These are phyloP conservation scores for Rhodotorula sp. DNA, from an alignment of 1,284 basidiomycete genomes.

Conservation along the genomic window DNA sequence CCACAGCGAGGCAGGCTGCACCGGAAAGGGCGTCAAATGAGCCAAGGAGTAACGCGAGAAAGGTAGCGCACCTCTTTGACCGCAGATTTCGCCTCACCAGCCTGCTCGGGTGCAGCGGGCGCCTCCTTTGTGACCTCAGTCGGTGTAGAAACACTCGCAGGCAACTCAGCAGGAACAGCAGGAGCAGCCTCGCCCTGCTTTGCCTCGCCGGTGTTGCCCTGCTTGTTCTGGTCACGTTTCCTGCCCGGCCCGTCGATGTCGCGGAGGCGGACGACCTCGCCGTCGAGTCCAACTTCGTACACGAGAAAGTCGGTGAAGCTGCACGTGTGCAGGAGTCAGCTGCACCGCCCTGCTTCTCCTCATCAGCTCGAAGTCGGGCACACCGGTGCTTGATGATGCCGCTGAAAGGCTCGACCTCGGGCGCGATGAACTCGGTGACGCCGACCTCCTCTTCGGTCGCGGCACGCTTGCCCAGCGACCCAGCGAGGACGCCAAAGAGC, in stretches of 20 bases:
- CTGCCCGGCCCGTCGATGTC: conserved; percentile 65
- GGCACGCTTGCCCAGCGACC: conserved; percentile 18
- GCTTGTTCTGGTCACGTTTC: conserved; percentile 4
- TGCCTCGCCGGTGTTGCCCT: background rate
- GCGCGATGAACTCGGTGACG: conserved; percentile 81
- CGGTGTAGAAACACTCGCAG: background rate
- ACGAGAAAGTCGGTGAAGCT: conserved; percentile 96
- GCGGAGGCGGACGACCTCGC: conserved; percentile 75
- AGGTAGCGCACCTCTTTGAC: background rate
- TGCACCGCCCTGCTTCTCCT: background rate
- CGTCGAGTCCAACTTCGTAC: conserved; percentile 78
- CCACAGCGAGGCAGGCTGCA: conserved; percentile 18
- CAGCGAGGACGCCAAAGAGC: conserved; percentile 15
- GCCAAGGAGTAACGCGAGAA: too few relatives aligned
- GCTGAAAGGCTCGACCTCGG: conserved; percentile 68
- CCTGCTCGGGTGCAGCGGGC: background rate
- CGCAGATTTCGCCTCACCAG: background rate
- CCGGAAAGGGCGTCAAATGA: too few relatives aligned
- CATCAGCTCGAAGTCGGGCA: conserved; percentile 38
- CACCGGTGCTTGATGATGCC: conserved; percentile 95
- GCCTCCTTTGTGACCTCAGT: background rate
- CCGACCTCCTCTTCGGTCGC: conserved; percentile 75
- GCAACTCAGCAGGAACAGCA: background rate
- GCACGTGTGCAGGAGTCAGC: conserved; percentile 2
- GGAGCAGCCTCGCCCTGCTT: background rate